Percentiles rank a stretch among this genome's conserved stretches.
phyloP scores from a whole-genome alignment of 2,329 filamentous ascomycete genomes.

The Chaetoscypha palmicola region DNA sequence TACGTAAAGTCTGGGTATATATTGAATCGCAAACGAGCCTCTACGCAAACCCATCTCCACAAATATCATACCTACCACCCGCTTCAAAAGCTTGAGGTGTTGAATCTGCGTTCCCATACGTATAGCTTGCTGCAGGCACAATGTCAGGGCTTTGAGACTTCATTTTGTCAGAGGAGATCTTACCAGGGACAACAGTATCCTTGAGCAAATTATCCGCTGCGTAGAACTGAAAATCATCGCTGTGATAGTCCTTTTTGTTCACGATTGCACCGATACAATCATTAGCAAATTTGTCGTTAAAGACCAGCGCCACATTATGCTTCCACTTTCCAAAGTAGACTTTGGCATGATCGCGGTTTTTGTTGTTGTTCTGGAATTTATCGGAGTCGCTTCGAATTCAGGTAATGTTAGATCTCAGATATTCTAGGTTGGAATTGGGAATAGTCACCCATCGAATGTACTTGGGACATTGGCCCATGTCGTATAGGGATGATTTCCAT shows the following conservation, averaged over 20 bases:
- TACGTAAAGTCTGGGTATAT: no score
- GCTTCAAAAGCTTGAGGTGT: conserved; percentile 14
- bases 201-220: conserved; percentile 14
- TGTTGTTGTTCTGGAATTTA: conserved; percentile 13
- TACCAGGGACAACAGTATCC: conserved; percentile 14
- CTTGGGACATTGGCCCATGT: conserved; percentile 10
- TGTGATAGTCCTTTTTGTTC: conserved; percentile 16
- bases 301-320: conserved; percentile 13
- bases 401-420: conserved; percentile 1
- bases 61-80: conserved; percentile 16
- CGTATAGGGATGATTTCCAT: conserved; percentile 16
- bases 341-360: conserved; percentile 16
- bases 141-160: background rate
- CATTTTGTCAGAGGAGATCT: background rate
- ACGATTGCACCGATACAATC: conserved; percentile 14
- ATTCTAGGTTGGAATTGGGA: background rate
- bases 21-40: background rate
- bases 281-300: conserved; percentile 15
- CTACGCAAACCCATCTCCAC: conserved; percentile 9
- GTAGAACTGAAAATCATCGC: conserved; percentile 16
- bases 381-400: conserved; percentile 10
- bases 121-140: conserved; percentile 8
- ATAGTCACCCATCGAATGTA: conserved; percentile 14
- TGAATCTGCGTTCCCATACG: conserved; percentile 15
- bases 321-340: conserved; percentile 19